A percentile compares a stretch with the other conserved stretches of the same genome.
Evolutionary conservation across 805 yeast genomes (phyloP).

Genomic region (Spathaspora boniae): DNA sequence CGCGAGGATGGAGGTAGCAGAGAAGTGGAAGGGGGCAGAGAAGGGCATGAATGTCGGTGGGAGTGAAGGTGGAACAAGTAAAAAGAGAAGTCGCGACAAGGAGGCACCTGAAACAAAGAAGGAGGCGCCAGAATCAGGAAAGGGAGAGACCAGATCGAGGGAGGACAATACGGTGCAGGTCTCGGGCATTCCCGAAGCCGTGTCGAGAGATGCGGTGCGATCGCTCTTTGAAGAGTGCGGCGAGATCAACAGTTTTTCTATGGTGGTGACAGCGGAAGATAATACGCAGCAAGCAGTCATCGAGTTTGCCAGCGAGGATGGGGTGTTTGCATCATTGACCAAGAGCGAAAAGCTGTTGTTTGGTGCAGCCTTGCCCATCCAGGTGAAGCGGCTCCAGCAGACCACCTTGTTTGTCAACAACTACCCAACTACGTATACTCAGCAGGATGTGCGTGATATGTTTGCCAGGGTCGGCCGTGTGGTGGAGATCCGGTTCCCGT

Average conservation of each 20-base stretch:
- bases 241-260: conserved; percentile 35
- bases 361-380: too few relatives aligned
- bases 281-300: conserved; percentile 46
- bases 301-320: conserved; percentile 50
- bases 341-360: conserved; percentile 55
- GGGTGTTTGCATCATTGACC: conserved; percentile 57
- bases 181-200: conserved; percentile 39
- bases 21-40: conserved; percentile 10
- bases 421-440: conserved; percentile 55
- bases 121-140: conserved; percentile 5
- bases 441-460: conserved; percentile 32
- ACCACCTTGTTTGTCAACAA: conserved; percentile 72
- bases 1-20: conserved; percentile 10
- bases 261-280: too few relatives aligned
- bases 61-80: not conserved
- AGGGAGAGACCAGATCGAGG: conserved; percentile 41
- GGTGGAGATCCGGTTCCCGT: conserved; percentile 59
- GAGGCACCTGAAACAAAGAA: conserved; percentile 9
- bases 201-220: conserved; percentile 36
- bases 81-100: conserved; percentile 9
- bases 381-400: conserved; percentile 42
- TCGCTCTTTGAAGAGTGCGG: conserved; percentile 64
- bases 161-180: conserved; percentile 61
- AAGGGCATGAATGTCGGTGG: conserved; percentile 1
- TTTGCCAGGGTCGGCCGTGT: conserved; percentile 43